These are phyloP conservation scores for Lantana camara DNA, from an alignment of 257 asterid genomes.

Conservation along the genomic window DNA sequence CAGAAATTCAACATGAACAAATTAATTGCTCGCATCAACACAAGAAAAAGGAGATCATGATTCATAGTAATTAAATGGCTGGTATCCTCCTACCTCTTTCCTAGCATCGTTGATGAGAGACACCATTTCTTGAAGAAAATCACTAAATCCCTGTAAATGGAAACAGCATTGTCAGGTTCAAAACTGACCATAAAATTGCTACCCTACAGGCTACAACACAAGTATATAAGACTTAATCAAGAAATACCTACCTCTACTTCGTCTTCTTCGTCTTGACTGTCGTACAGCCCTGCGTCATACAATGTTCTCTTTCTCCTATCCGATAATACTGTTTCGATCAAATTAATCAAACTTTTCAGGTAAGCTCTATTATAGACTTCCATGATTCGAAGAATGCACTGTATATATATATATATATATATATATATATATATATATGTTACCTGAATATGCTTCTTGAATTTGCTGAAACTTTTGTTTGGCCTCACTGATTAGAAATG, in stretches of 20 bases:
- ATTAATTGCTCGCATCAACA: not conserved
- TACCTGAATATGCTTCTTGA: slow-evolving; percentile 85
- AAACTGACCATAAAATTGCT: not conserved
- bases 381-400: no score
- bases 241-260: slow-evolving; percentile 52
- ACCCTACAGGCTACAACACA: no score
- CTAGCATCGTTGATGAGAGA: slow-evolving; percentile 47
- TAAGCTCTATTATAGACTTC: no score
- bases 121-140: slow-evolving; percentile 67
- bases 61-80: no score
- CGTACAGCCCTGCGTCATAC: slow-evolving; percentile 62
- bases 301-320: slow-evolving; percentile 51
- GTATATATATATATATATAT: no score
- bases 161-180: not conserved
- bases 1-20: not conserved
- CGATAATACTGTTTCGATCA: slow-evolving; percentile 49
- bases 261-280: slow-evolving; percentile 54
- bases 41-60: not conserved
- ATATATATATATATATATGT: not conserved
- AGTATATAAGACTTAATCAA: not conserved
- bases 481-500: no score
- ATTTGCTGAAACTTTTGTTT: no score
- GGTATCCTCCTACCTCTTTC: slow-evolving; percentile 47
- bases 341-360: not conserved
- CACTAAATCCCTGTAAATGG: slow-evolving; percentile 51